These are phyloP conservation scores for Senna tora DNA, from an alignment of 306 rosid species.

Conservation along the genomic window DNA sequence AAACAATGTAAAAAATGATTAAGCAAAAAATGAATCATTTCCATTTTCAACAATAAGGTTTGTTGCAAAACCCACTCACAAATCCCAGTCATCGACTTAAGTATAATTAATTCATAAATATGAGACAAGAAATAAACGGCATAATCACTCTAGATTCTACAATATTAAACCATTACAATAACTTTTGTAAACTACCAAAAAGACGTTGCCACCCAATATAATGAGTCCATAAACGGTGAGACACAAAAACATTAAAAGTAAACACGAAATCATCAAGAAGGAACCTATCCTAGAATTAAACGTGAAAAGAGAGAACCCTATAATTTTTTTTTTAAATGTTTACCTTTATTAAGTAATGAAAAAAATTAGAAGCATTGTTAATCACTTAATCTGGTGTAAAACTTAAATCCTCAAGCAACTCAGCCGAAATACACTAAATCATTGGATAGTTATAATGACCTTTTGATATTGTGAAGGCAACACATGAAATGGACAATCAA, in stretches of 20 bases:
- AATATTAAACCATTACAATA: background rate
- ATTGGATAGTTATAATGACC: background rate
- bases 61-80: background rate
- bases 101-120: conserved; percentile 18
- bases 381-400: conserved; percentile 16
- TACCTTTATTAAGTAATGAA: conserved; percentile 4
- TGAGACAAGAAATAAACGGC: conserved; percentile 6
- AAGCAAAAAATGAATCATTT: conserved; percentile 21
- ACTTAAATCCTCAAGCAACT: conserved; percentile 16
- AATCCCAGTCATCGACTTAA: conserved; percentile 14
- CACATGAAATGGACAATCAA: background rate
- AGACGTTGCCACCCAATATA: background rate
- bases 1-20: conserved; percentile 24
- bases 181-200: background rate
- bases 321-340: no score
- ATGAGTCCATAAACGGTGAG: background rate
- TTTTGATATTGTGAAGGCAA: background rate
- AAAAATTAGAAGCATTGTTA: conserved; percentile 31
- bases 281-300: no score
- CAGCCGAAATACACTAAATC: background rate
- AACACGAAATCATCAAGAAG: no score
- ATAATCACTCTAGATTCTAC: conserved; percentile 11
- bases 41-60: conserved; percentile 6
- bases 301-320: no score
- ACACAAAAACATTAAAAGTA: conserved; percentile 20